Conservation (phyloP, 2,329 filamentous ascomycete species). For the Cladophialophora carrionii region DNA sequence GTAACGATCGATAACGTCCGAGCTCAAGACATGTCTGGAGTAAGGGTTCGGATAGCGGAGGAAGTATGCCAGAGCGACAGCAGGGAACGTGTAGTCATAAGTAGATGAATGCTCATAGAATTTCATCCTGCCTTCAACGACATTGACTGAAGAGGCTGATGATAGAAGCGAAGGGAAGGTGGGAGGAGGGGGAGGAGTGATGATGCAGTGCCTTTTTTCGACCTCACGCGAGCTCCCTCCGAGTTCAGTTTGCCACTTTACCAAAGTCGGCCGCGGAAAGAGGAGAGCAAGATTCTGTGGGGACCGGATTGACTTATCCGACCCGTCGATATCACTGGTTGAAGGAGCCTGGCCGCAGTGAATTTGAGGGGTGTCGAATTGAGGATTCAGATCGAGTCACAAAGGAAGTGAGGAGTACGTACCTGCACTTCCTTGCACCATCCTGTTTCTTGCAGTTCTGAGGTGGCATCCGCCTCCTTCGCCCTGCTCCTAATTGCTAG, state of each 20-base stretch:
- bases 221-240: conserved; percentile 19
- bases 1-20: conserved; percentile 66
- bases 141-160: conserved; percentile 16
- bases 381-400: background rate
- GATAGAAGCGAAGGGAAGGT: conserved; percentile 4
- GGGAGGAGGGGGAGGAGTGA: conserved; percentile 11
- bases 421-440: background rate
- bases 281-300: background rate
- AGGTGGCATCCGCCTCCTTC: background rate
- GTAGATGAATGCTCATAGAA: conserved; percentile 60
- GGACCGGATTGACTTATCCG: background rate
- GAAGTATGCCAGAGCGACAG: conserved; percentile 69
- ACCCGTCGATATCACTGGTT: background rate
- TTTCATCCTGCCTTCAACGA: conserved; percentile 49
- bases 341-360: background rate
- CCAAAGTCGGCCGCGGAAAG: background rate
- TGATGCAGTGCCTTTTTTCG: conserved; percentile 13
- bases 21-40: conserved; percentile 66
- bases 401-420: background rate
- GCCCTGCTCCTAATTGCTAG: background rate
- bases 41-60: conserved; percentile 71
- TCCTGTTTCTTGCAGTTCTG: background rate
- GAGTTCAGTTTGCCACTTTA: conserved; percentile 17
- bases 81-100: conserved; percentile 68
- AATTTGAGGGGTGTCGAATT: background rate